Conservation (phyloP, 306 rosid species). For the Sphenostylis stenocarpa region DNA sequence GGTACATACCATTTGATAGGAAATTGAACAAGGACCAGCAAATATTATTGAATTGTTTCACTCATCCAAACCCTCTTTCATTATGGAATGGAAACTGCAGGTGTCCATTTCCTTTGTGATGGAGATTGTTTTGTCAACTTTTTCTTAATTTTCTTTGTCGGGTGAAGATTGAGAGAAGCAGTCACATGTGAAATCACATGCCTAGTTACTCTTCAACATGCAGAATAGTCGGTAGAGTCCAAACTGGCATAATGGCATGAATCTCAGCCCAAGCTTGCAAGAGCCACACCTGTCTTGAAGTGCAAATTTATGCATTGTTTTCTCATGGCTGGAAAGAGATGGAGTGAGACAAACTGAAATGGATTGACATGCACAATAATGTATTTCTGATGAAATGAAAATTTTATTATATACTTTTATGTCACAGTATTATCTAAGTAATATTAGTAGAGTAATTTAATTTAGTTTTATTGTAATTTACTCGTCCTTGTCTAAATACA, state of each 20-base stretch:
- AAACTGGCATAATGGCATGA: slow-evolving; percentile 16
- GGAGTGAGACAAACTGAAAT: background rate
- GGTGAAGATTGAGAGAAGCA: slow-evolving; percentile 17
- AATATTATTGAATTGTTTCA: background rate
- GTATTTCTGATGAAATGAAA: background rate
- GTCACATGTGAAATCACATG: slow-evolving; percentile 51
- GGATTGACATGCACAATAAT: background rate
- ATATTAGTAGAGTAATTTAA: background rate
- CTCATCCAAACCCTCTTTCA: slow-evolving; percentile 12
- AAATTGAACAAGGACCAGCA: background rate
- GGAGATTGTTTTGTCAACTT: slow-evolving; percentile 39
- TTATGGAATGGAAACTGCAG: slow-evolving; percentile 19
- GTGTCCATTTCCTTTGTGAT: slow-evolving; percentile 29
- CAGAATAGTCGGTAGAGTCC: slow-evolving; percentile 16
- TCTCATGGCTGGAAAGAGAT: slow-evolving; percentile 1
- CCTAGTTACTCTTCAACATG: slow-evolving; percentile 34
- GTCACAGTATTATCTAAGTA: background rate
- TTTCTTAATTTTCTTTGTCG: slow-evolving; percentile 20
- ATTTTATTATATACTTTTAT: background rate
- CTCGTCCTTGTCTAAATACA: background rate
- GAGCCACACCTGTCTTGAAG: slow-evolving; percentile 3
- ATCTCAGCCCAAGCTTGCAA: background rate
- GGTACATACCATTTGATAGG: background rate
- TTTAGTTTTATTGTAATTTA: background rate
- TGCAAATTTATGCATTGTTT: background rate